Evolutionary conservation across 345 rosid species (phyloP).

Genomic region (Rhizophora apiculata): DNA sequence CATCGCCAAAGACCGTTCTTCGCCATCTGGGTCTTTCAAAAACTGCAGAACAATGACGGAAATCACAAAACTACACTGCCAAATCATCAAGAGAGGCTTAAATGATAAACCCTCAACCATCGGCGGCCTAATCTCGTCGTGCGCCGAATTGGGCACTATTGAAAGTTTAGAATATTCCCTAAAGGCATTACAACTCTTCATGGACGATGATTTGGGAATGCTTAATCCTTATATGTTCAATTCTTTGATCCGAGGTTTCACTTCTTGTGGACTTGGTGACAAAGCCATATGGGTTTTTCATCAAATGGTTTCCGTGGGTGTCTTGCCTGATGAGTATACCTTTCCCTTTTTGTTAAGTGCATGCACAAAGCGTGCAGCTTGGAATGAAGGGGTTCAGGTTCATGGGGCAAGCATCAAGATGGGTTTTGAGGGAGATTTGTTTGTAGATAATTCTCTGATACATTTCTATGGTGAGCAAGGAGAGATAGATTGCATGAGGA

Average conservation of each 20-base stretch:
- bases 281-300: conserved; percentile 41
- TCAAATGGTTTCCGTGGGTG: conserved; percentile 36
- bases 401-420: conserved; percentile 48
- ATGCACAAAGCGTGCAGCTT: conserved; percentile 43
- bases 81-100: conserved; percentile 35
- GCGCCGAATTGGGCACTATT: conserved; percentile 44
- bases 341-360: conserved; percentile 59
- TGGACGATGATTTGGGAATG: conserved; percentile 23
- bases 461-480: conserved; percentile 60
- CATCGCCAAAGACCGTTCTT: conserved; percentile 10
- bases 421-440: conserved; percentile 44
- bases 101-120: conserved; percentile 23
- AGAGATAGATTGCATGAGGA: conserved; percentile 38
- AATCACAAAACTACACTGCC: conserved; percentile 39
- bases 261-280: conserved; percentile 40
- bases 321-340: conserved; percentile 54
- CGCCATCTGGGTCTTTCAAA: conserved; percentile 21
- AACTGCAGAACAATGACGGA: conserved; percentile 41
- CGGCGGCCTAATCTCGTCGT: conserved; percentile 37
- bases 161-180: conserved; percentile 55
- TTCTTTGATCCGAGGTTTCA: conserved; percentile 53
- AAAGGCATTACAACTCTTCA: conserved; percentile 36
- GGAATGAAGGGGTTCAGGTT: conserved; percentile 44
- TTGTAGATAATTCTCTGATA: conserved; percentile 53
- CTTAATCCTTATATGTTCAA: conserved; percentile 51